These are phyloP conservation scores for Dryas integrifolia DNA, from an alignment of 331 rosid genomes.

Conservation along the genomic window DNA sequence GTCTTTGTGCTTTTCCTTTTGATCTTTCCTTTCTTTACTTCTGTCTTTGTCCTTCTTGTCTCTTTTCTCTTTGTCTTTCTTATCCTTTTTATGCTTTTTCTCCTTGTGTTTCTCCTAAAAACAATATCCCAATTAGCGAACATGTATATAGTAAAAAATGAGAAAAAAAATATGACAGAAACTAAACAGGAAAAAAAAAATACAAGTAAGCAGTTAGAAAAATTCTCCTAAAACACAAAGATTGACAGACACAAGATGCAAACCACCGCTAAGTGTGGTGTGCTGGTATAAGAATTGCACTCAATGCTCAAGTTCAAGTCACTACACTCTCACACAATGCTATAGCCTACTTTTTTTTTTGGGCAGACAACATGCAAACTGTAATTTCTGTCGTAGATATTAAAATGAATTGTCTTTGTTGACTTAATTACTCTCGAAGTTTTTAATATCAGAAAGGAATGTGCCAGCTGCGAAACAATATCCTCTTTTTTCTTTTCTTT, in stretches of 20 bases:
- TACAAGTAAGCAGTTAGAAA: background rate
- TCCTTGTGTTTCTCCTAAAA: conserved; percentile 22
- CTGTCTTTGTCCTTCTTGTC: conserved; percentile 12
- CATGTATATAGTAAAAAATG: background rate
- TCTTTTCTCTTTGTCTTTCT: conserved; percentile 11
- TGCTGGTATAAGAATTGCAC: background rate
- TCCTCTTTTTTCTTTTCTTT: background rate
- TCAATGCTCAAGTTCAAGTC: background rate
- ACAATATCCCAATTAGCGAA: background rate
- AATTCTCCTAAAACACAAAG: background rate
- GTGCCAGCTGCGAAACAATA: background rate
- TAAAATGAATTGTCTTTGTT: too few species aligned
- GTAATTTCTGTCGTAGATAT: too few species aligned
- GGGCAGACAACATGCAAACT: too few species aligned
- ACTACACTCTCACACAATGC: background rate
- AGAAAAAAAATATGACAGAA: too few species aligned
- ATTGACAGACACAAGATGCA: background rate
- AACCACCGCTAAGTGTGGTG: background rate
- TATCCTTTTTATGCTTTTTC: conserved; percentile 20
- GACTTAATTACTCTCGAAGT: too few species aligned
- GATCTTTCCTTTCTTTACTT: conserved; percentile 12
- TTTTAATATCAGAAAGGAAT: too few species aligned
- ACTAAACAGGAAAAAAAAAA: background rate
- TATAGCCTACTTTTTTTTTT: background rate
- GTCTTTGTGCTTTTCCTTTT: conserved; percentile 20